Base-by-base conservation (phyloP, 139 green algal genomes). In the Coelastrella sp. region DNA sequence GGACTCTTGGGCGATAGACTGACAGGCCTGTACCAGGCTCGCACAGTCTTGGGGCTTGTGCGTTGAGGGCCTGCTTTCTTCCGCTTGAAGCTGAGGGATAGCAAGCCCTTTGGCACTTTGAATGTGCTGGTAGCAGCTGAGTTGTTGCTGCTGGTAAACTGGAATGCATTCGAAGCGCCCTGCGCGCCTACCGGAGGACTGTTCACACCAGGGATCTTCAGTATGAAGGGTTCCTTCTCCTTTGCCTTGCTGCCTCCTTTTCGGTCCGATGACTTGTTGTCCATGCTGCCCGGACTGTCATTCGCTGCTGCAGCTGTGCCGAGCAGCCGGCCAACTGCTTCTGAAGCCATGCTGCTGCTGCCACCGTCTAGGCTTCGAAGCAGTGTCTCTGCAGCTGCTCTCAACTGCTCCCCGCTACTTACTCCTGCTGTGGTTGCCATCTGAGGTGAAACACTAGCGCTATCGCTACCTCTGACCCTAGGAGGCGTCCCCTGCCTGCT, bases 11-110 rank as follows among this genome's bases (percentile, higher is more conserved):
- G 78, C 7, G 56, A 66, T 5, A 84, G n/a, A 32, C n/a, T 20
- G 0, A 23, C 56, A 5, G 58, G 56, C 20, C 78, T 54, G 78
- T 84, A 84, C 56, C 58, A 84, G 23, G 78, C 54, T 16, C 78
- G 78, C 56, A 68, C 20, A 7, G 78, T 84, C 54, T 84, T 84
- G 20, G 54, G 78, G 78, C 78, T 20, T 32, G 58, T n/a, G 14
- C 47, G 78, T 20, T 56, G 56, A 14, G 78, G 13, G 32, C 59
- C n/a, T 16, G 56, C 16, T 16, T 47, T 66, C 4, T 84, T 84
- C 14, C 59, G 58, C 56, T 84, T 84, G 78, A 84, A 84, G 11
- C 56, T 84, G 20, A 84, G 56, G 10, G 78, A 84, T 22, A 84
- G 56, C 56, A 84, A 32, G 78, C 56, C 78, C 56, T 66, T 84